These are phyloP conservation scores for Hymenoscyphus albidus DNA, from an alignment of 2,329 filamentous ascomycete genomes.

Conservation along the genomic window DNA sequence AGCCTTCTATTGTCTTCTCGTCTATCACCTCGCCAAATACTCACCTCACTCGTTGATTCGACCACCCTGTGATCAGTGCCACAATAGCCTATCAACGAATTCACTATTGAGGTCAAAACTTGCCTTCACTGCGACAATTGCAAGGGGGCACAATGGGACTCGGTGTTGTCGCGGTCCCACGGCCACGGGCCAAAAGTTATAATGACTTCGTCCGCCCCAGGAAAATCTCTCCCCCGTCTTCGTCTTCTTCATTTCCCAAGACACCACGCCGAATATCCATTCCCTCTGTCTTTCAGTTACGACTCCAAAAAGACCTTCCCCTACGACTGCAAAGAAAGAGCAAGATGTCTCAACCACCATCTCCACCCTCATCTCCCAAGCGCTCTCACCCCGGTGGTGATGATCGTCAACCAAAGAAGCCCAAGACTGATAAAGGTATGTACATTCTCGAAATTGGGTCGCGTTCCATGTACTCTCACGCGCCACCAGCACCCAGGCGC, in stretches of 20 bases:
- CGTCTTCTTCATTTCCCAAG: not conserved
- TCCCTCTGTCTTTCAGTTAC: not conserved
- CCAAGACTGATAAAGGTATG: constrained; percentile 11
- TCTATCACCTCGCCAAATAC: not conserved
- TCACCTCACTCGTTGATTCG: not conserved
- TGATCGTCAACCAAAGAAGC: constrained; percentile 8
- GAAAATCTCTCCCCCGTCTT: not conserved
- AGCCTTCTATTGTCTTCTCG: not conserved
- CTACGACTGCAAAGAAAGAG: constrained; percentile 6
- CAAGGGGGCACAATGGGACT: not conserved
- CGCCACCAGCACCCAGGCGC: not conserved
- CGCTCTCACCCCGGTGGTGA: constrained; percentile 1
- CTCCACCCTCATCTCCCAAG: constrained; percentile 10
- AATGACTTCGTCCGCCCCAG: not conserved
- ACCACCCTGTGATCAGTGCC: not conserved
- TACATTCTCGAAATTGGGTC: not conserved
- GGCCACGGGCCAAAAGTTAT: constrained; percentile 3
- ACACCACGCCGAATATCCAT: not conserved
- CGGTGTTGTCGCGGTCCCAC: not conserved
- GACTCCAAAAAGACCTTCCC: constrained; percentile 8
- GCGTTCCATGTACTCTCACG: too few species aligned
- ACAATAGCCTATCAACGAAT: not conserved
- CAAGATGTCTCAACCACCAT: constrained; percentile 10
- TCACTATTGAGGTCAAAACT: not conserved
- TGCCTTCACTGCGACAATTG: not conserved